Evolutionary conservation across 352 stramenopile genomes (phyloP), one percentile per base, ranked within the genome.

Genomic region (Globisporangium megalacanthum): DNA sequence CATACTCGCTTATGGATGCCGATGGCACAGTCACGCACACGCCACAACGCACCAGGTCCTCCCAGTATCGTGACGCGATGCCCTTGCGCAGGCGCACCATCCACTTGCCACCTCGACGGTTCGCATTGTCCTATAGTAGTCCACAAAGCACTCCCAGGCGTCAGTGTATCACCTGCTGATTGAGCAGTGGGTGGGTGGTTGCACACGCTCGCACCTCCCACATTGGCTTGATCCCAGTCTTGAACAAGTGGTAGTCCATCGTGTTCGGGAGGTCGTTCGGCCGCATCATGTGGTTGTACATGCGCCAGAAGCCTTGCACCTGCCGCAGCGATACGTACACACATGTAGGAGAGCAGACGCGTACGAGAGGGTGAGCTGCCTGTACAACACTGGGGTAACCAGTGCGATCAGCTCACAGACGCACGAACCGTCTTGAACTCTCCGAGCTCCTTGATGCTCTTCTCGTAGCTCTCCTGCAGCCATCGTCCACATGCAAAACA

Each of bases 231-330:
- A 97, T 97, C 37, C 90, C 92, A 3, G 92, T 88, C 68, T 96
- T 96, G 61, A 98, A 98, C 33, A 98, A 71, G 58, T 97, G 88
- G 58, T 96, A 96, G 60, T 98, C 92, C 73, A 95, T 95, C 4
- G 81, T 89, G 66, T 90, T 94, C 25, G 78, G 75, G 13, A 97
- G 72, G 52, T 98, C 88, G 68, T 96, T 95, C 19, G 92, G 89
- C 35, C 92, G 83, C 47, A 95, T 73, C 52, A 98, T 73, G 62
- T 97, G 86, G 63, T 97, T 97, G 73, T 98, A 98, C 35, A 98
- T 75, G 41, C 79, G 81, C 89, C 92, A 98, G 66, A 98, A 98
- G 52, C 87, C 86, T 72, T 98, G 86, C 45, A 97, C 85, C 71
- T 89, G 25, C 15, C 19, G 11, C 17, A 22, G 42, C 35, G 35